Percentiles rank a stretch among this genome's conserved stretches.
Evolutionary conservation across 129 eudicot genomes (phyloP).

Genomic region (Ambrosia artemisiifolia): DNA sequence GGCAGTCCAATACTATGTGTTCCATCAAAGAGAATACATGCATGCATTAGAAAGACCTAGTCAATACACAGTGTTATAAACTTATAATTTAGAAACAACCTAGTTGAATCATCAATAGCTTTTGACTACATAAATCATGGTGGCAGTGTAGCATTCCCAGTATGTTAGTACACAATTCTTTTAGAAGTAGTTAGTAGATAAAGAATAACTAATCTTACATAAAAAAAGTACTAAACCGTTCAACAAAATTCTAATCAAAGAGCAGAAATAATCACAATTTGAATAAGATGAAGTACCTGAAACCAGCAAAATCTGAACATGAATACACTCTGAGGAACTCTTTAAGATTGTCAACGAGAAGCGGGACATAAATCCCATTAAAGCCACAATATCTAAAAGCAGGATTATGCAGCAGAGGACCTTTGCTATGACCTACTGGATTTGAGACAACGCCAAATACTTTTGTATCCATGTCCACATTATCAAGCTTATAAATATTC

Average conservation of each 20-base stretch:
- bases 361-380: conserved; percentile 79
- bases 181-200: no score
- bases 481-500: conserved; percentile 54
- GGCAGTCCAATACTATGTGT: conserved; percentile 71
- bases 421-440: conserved; percentile 88
- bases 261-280: not conserved
- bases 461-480: conserved; percentile 57
- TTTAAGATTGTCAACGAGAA: conserved; percentile 70
- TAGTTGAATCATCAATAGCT: conserved; percentile 15
- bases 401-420: conserved; percentile 72
- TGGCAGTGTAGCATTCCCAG: not conserved
- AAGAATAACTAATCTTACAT: not conserved
- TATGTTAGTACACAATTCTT: no score
- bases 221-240: not conserved
- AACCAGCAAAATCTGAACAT: conserved; percentile 73
- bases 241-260: not conserved
- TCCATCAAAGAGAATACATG: conserved; percentile 25
- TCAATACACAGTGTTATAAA: conserved; percentile 25
- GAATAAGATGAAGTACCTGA: conserved; percentile 45
- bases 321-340: conserved; percentile 70
- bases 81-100: conserved; percentile 27
- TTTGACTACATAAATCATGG: conserved; percentile 11
- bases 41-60: conserved; percentile 38
- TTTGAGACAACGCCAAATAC: conserved; percentile 79
- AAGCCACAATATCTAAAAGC: conserved; percentile 66